Evolutionary conservation across 1,284 basidiomycete genomes (phyloP), one percentile per base, ranked within the genome.

Genomic region (Ustilago lituana): DNA sequence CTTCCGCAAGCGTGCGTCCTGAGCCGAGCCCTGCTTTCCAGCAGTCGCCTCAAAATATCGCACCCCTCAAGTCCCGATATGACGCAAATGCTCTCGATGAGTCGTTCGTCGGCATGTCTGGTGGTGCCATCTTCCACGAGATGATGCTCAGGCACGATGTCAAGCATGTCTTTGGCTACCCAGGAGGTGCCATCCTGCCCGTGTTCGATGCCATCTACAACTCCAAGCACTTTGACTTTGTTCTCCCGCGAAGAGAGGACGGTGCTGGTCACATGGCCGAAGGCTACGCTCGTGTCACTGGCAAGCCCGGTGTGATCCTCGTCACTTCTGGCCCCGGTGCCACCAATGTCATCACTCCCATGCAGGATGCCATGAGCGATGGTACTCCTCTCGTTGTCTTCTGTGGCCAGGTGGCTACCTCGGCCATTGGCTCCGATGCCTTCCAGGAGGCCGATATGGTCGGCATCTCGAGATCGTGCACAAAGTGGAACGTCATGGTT

Each of bases 401-500:
- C 85, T 89, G 90, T 54, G 95, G 96, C 9, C 95, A 98, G 86
- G 95, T 98, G 33, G 96, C 96, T 2, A 98, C 94, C 7, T 92
- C 91, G n/a, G 90, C 93, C 52, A 98, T 98, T 61, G 96, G 95
- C 26, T 94, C 92, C 3, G 95, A 98, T 82, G 91, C 93, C 3
- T 98, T 98, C 88, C 95, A 98, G 83, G 95, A 98, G 84, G 95
- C 95, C 39, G 96, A 98, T 80, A 85, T 98, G 47, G 87, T 98
- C 62, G 96, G 96, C 52, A 98, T 98, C 83, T 96, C 93, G 48
- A 87, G 95, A 67, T 90, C 90, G 74, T 98, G 95, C 85, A 98
- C 96, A 24, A 98, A 98, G 84, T 98, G 95, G 96, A 98, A 98
- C 83, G 94, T 98, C 71, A 96, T 98, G 94, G 92, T 98, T 64